Percentiles rank a stretch among this genome's conserved stretches.
Evolutionary conservation across 139 green algal species (phyloP).

Genomic region (Chlamydomonas sp.): DNA sequence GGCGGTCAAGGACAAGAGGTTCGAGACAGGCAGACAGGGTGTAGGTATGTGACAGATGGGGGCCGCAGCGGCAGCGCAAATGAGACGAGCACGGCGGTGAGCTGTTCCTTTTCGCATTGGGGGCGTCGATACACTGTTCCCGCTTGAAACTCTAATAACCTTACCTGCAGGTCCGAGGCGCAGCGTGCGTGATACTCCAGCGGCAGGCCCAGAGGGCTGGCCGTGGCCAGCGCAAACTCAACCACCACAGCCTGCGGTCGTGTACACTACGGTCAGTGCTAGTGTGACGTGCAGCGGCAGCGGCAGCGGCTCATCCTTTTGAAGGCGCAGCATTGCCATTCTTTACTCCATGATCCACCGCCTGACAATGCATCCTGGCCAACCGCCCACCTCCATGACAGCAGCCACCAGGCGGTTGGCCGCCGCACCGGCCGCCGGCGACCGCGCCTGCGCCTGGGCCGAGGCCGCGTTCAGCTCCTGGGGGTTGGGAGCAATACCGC

Average conservation of each 20-base stretch:
- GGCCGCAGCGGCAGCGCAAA: too few relatives aligned
- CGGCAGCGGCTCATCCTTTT: too few relatives aligned
- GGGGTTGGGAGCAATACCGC: too few relatives aligned
- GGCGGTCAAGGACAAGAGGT: too few relatives aligned
- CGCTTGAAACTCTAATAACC: not conserved
- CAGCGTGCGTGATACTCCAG: slow-evolving; percentile 87
- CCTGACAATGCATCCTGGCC: not conserved
- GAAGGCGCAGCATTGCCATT: too few relatives aligned
- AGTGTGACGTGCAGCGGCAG: too few relatives aligned
- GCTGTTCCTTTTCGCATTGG: too few relatives aligned
- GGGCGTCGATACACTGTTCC: not conserved
- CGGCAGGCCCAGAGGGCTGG: slow-evolving; percentile 75
- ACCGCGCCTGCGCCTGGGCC: not conserved
- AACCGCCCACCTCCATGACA: slow-evolving; percentile 49
- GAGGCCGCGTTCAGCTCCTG: slow-evolving; percentile 32
- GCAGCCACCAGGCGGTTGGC: slow-evolving; percentile 41
- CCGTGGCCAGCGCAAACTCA: slow-evolving; percentile 82
- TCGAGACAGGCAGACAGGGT: too few relatives aligned
- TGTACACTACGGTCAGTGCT: too few relatives aligned
- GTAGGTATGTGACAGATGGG: too few relatives aligned
- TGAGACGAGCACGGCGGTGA: too few relatives aligned
- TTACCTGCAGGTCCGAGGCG: slow-evolving; percentile 63
- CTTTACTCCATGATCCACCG: not conserved
- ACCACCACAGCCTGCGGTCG: slow-evolving; percentile 61
- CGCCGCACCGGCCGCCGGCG: not conserved